A percentile compares a stretch with the other conserved stretches of the same genome.
These are phyloP conservation scores for Colletotrichum limetticola DNA, from an alignment of 2,329 filamentous ascomycete species.

Conservation along the genomic window DNA sequence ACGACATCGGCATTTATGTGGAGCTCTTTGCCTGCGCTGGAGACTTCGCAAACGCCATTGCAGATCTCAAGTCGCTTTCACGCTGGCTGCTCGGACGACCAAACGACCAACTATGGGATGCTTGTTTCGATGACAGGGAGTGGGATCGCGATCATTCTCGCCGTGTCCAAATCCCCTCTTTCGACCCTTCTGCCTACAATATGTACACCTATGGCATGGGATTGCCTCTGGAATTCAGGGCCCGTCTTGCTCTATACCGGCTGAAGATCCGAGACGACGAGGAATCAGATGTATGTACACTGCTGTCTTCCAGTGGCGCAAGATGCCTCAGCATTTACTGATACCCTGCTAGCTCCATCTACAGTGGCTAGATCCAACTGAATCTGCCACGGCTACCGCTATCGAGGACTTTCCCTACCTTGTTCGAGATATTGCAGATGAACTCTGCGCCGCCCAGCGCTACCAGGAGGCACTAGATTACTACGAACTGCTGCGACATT, in stretches of 20 bases:
- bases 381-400: constrained; percentile 32
- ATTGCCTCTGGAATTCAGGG: constrained; percentile 83
- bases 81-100: constrained; percentile 85
- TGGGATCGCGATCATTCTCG: constrained; percentile 83
- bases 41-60: constrained; percentile 73
- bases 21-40: constrained; percentile 78
- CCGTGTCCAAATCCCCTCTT: constrained; percentile 70
- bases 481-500: constrained; percentile 63
- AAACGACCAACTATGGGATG: constrained; percentile 79
- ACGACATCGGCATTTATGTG: constrained; percentile 85
- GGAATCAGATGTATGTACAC: constrained; percentile 76
- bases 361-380: constrained; percentile 71
- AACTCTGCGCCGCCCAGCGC: constrained; percentile 53
- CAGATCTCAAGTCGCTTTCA: constrained; percentile 75
- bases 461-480: constrained; percentile 61
- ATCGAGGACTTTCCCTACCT: constrained; percentile 75
- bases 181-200: constrained; percentile 63
- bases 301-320: neutral
- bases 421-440: constrained; percentile 73
- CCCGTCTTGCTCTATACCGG: constrained; percentile 87
- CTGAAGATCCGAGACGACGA: constrained; percentile 73
- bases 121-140: constrained; percentile 82
- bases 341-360: constrained; percentile 67
- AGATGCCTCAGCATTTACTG: constrained; percentile 23
- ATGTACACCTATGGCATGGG: constrained; percentile 74